These are phyloP conservation scores for Calonectria hawksworthii DNA, from an alignment of 2,329 filamentous ascomycete genomes.

Conservation along the genomic window DNA sequence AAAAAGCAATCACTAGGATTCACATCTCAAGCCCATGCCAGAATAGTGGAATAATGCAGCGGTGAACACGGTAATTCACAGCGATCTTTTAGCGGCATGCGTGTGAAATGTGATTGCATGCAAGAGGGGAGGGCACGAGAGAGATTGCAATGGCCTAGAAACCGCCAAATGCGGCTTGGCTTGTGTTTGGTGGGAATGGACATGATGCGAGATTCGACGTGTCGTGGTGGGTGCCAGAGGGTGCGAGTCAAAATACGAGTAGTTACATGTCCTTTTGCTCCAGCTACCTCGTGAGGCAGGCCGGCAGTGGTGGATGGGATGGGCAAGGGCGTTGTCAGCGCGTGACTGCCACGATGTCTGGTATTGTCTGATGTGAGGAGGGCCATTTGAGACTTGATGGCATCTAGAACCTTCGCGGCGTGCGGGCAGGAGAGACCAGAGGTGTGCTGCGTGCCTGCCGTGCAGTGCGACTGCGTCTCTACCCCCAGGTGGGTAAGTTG, in stretches of 20 bases:
- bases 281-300: background rate
- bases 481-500: background rate
- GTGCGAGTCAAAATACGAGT: background rate
- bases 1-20: constrained; percentile 11
- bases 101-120: constrained; percentile 9
- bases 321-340: background rate
- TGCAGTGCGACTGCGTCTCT: background rate
- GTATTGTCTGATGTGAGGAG: constrained; percentile 20
- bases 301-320: background rate
- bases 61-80: constrained; percentile 5
- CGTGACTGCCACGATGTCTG: constrained; percentile 15
- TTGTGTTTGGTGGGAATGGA: constrained; percentile 1
- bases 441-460: background rate
- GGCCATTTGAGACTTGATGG: constrained; percentile 10
- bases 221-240: background rate
- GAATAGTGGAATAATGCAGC: background rate
- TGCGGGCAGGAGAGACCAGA: background rate
- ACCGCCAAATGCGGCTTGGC: constrained; percentile 14
- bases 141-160: background rate
- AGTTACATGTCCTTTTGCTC: background rate
- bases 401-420: constrained; percentile 2
- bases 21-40: background rate
- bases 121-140: background rate
- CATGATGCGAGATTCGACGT: constrained; percentile 3
- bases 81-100: background rate